phyloP scores from a whole-genome alignment of 2,329 filamentous ascomycete species.

The Aspergillus tubingensis region DNA sequence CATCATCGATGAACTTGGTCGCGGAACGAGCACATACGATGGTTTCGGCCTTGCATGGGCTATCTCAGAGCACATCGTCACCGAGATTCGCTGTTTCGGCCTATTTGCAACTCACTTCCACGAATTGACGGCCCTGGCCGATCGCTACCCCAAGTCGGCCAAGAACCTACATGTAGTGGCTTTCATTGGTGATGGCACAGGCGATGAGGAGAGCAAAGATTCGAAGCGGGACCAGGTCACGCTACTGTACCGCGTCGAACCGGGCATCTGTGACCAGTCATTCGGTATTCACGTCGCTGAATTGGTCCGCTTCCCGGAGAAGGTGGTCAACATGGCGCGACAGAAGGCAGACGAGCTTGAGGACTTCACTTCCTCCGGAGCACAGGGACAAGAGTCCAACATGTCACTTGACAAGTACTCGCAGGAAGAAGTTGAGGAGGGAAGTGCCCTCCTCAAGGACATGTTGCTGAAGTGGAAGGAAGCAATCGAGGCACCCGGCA shows the following conservation, averaged over 20 bases:
- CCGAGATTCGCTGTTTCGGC: conserved; percentile 89
- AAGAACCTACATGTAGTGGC: conserved; percentile 94
- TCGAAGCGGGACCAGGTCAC: conserved; percentile 80
- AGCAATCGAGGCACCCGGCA: conserved; percentile 63
- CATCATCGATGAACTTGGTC: conserved; percentile 96
- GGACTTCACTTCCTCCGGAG: conserved; percentile 65
- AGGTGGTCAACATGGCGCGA: conserved; percentile 99
- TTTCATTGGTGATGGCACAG: conserved; percentile 68
- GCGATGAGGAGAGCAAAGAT: conserved; percentile 46
- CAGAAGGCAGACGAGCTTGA: conserved; percentile 97
- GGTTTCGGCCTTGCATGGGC: conserved; percentile 99
- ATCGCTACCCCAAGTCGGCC: conserved; percentile 78
- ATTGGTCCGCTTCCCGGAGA: conserved; percentile 91
- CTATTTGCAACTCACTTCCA: conserved; percentile 99
- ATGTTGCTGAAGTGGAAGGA: conserved; percentile 84
- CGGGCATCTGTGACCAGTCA: conserved; percentile 92
- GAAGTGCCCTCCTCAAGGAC: conserved; percentile 80
- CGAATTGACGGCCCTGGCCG: conserved; percentile 87
- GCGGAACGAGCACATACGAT: conserved; percentile 96
- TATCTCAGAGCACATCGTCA: conserved; percentile 95
- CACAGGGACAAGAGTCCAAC: conserved; percentile 48
- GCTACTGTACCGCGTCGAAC: conserved; percentile 93
- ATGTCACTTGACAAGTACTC: conserved; percentile 56
- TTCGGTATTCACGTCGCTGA: conserved; percentile 99
- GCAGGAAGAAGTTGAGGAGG: conserved; percentile 85